Conservation (phyloP, 768 basidiomycete genomes). For the Psilocybe cyanescens region DNA sequence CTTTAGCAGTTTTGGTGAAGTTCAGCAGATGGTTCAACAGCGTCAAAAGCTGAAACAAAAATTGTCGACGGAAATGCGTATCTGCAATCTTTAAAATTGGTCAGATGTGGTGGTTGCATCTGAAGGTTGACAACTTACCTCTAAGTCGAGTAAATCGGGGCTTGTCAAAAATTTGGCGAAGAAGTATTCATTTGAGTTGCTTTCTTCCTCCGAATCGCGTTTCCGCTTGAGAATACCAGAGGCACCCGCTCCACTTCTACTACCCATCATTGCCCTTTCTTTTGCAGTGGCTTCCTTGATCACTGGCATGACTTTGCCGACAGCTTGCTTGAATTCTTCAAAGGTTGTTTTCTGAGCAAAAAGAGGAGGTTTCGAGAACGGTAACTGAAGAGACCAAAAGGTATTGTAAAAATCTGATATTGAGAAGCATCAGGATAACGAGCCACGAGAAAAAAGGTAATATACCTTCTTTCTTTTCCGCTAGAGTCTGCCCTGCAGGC, state of each 20-base stretch:
- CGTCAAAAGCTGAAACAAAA: constrained; percentile 83
- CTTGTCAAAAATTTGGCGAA: constrained; percentile 94
- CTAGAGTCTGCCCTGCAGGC: constrained; percentile 20
- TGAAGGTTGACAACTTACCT: constrained; percentile 51
- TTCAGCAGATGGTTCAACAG: constrained; percentile 76
- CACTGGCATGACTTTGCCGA: constrained; percentile 74
- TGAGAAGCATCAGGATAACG: background rate
- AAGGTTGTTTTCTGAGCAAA: constrained; percentile 66
- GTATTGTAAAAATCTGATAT: constrained; percentile 76
- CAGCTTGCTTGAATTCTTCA: constrained; percentile 67
- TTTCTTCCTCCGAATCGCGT: constrained; percentile 64
- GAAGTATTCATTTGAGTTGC: constrained; percentile 74
- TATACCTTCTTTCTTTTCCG: constrained; percentile 66
- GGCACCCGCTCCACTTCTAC: constrained; percentile 51
- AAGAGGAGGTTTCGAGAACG: constrained; percentile 79
- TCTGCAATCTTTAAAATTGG: constrained; percentile 71
- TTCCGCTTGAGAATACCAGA: constrained; percentile 60
- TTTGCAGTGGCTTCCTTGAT: constrained; percentile 86
- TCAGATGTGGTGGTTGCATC: background rate
- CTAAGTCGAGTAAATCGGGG: constrained; percentile 83
- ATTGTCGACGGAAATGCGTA: constrained; percentile 90
- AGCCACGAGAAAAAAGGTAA: background rate
- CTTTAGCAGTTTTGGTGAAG: constrained; percentile 72
- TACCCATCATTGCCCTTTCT: constrained; percentile 86
- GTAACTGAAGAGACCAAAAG: constrained; percentile 89